Evolutionary conservation across 805 yeast genomes (phyloP), one percentile per base, ranked within the genome.

Genomic region (Yarrowia deformans): DNA sequence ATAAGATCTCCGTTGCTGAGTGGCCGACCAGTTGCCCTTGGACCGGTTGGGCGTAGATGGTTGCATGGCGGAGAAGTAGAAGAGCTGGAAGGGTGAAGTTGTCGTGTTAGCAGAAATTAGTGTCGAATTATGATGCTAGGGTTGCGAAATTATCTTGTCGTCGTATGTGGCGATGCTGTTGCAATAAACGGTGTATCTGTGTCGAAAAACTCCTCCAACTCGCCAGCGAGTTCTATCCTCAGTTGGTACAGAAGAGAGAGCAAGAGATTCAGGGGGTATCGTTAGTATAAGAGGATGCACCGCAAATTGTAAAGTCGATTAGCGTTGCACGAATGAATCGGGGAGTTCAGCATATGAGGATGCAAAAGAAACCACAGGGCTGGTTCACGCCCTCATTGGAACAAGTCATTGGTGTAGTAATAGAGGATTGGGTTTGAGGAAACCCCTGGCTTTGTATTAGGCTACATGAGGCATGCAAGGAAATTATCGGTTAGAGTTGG

Each of bases 201-300:
- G 55, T 50, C 55, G 56, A 34, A 50, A 35, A 55, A 23, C 46
- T 60, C 66, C 66, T 60, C 66, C 66, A 43, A 60, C 66, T 60
- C 66, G 66, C 66, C 66, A 43, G 66, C 66, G 66, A 60, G 66
- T 60, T 32, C 66, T 60, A 19, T 45, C 66, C 63, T 56, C 63
- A 40, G 63, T 40, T 58, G 66, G 52, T 60, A 32, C 18, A 29
- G 52, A 32, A 32, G 66, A 34, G 35, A 45, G 37, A 45, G 52
- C 34, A 39, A 34, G 32, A 45, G 66, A 18, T 8, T 8, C 12
- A 34, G 52, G 52, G 66, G 52, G 66, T 60, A 60, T 60, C 66
- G 66, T 45, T 60, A 60, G 50, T 60, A 60, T 60, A 60, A 60
- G 66, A 60, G 66, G 52, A 16, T 34, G 52, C 43, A 18, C 34